These are phyloP conservation scores for Claviceps sp. DNA, from an alignment of 2,329 filamentous ascomycete species.

Conservation along the genomic window DNA sequence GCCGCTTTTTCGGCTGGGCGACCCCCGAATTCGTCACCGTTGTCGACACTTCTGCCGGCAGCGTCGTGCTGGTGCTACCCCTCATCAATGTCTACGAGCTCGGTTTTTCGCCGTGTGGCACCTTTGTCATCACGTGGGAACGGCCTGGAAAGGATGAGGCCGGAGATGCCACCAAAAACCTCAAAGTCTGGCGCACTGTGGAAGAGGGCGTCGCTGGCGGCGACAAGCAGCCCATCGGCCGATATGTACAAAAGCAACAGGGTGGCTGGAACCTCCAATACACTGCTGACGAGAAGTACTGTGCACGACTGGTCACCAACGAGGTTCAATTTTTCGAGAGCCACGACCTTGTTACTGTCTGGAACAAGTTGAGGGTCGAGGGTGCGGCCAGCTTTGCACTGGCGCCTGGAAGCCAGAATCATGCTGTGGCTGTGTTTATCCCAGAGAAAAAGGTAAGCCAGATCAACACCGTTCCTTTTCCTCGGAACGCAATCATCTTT, in stretches of 20 bases:
- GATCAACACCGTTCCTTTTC: neutral
- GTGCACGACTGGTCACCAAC: constrained; percentile 87
- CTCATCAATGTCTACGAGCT: constrained; percentile 84
- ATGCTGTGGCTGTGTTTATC: constrained; percentile 87
- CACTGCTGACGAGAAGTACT: constrained; percentile 83
- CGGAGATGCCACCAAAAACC: constrained; percentile 86
- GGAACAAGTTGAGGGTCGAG: constrained; percentile 91
- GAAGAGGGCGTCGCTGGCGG: constrained; percentile 50
- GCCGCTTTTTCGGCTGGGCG: constrained; percentile 92
- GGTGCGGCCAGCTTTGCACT: constrained; percentile 82
- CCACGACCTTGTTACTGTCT: constrained; percentile 69
- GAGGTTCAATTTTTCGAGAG: constrained; percentile 96
- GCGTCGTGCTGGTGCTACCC: constrained; percentile 60
- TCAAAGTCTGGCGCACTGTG: constrained; percentile 88
- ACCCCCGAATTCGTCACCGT: constrained; percentile 77
- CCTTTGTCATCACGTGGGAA: constrained; percentile 95
- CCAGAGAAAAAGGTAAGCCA: constrained; percentile 77
- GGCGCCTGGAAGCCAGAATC: constrained; percentile 67
- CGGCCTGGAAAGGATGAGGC: constrained; percentile 83
- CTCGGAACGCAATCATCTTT: too few relatives aligned
- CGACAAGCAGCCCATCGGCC: constrained; percentile 64
- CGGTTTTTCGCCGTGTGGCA: constrained; percentile 83
- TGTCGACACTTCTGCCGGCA: constrained; percentile 66
- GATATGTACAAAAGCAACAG: constrained; percentile 92
- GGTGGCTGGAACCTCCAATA: constrained; percentile 97